Conservation (phyloP, 305 asterid genomes). For the Solanum aculeatissimum region DNA sequence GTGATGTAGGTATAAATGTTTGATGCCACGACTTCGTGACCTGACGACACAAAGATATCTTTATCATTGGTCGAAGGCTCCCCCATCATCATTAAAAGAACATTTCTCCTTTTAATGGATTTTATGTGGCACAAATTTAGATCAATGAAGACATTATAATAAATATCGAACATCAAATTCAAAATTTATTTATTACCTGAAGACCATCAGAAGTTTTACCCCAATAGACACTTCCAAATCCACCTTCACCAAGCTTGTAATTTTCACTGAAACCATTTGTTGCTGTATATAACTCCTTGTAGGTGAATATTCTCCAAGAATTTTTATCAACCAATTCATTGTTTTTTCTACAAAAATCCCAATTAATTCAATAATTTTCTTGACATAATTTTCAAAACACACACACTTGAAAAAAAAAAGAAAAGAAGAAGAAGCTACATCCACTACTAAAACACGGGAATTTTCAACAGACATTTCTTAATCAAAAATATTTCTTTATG, state of each 20-base stretch:
- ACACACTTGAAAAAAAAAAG: background rate
- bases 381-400: background rate
- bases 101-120: background rate
- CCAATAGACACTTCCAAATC: constrained; percentile 86
- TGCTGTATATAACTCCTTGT: constrained; percentile 64
- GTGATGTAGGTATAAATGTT: background rate
- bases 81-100: background rate
- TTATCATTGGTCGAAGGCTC: background rate
- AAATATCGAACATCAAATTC: background rate
- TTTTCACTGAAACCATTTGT: constrained; percentile 74
- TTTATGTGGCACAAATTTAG: fast-evolving
- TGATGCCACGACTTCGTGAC: background rate
- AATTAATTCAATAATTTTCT: background rate
- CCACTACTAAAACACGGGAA: background rate
- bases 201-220: constrained; percentile 82
- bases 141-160: background rate
- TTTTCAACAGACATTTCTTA: background rate
- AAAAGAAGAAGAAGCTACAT: background rate
- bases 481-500: too few species aligned
- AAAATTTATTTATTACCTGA: constrained; percentile 28
- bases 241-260: constrained; percentile 79
- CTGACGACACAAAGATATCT: background rate
- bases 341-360: constrained; percentile 14
- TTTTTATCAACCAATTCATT: constrained; percentile 18
- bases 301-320: constrained; percentile 65